These are phyloP conservation scores for Dictyostelium citrinum DNA, from an alignment of 78 protist genomes.

Conservation along the genomic window DNA sequence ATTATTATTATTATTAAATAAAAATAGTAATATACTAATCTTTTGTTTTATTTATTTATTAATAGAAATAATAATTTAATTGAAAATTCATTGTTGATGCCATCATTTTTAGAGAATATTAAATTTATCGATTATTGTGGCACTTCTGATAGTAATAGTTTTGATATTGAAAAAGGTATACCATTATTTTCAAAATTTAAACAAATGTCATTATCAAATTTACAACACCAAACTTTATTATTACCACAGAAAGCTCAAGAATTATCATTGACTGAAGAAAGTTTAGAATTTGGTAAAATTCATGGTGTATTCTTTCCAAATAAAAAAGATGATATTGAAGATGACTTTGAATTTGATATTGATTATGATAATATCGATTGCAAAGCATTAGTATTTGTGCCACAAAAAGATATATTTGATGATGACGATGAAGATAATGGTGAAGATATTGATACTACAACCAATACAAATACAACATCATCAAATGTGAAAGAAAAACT, in stretches of 20 bases:
- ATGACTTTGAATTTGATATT: neutral
- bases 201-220: neutral
- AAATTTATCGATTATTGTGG: slow-evolving; percentile 18
- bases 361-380: slow-evolving; percentile 1
- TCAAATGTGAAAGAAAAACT: neutral
- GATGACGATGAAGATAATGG: neutral
- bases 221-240: neutral
- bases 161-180: slow-evolving; percentile 30
- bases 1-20: neutral
- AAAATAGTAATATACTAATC: no score
- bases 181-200: slow-evolving; percentile 16
- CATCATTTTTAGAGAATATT: slow-evolving; percentile 57
- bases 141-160: neutral
- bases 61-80: slow-evolving; percentile 18
- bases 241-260: neutral
- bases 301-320: slow-evolving; percentile 62
- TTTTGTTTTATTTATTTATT: neutral
- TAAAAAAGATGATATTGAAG: neutral
- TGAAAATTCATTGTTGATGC: slow-evolving; percentile 18
- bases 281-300: neutral
- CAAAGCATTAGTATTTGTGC: neutral
- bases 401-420: neutral
- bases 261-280: slow-evolving; percentile 9
- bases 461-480: neutral
- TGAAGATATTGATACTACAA: neutral